Evolutionary conservation across 768 basidiomycete species (phyloP), one percentile per base, ranked within the genome.

Genomic region (Leccinum arenicola): DNA sequence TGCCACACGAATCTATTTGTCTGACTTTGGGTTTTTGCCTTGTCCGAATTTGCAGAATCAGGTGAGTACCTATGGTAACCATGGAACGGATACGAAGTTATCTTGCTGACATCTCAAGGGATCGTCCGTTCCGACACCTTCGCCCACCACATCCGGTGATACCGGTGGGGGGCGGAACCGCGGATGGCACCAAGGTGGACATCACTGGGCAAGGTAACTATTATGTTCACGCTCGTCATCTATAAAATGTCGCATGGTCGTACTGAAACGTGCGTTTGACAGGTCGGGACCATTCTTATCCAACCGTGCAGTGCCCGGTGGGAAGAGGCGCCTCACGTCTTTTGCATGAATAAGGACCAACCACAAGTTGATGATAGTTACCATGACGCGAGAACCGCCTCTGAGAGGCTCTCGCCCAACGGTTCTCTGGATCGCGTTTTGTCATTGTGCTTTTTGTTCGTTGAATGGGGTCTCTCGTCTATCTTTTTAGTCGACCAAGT

Each of bases 291-390:
- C 40, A 6, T 25, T 31, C 4, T 5, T n/a, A 36, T 15, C 56
- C 14, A 19, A 51, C 29, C 62, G 49, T 17, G 6, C 33, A 35
- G 11, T 61, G 49, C 57, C 12, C 51, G 54, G 49, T 38, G 52
- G 49, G 50, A 66, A 52, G 49, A 67, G 29, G 21, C 58, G 58
- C 15, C 33, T 55, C 7, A 7, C 15, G 17, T 55, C 55, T 23
- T 48, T 45, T 17, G 3, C 36, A 23, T 61, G 56, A 33, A 33
- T 36, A 35, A 27, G 17, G 35, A 31, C 10, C 19, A 1, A 11
- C 45, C 8, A 45, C 12, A 27, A 19, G 23, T 8, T n/a, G 43
- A 4, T 11, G 10, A 43, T 4, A n/a, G 17, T 19, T 21, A 56
- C 27, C 29, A 17, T 12, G 17, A 12, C 23, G 38, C 45, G 6